Evolutionary conservation across 177 flowering plant species (phyloP).

Genomic region (Vitis hybrid): DNA sequence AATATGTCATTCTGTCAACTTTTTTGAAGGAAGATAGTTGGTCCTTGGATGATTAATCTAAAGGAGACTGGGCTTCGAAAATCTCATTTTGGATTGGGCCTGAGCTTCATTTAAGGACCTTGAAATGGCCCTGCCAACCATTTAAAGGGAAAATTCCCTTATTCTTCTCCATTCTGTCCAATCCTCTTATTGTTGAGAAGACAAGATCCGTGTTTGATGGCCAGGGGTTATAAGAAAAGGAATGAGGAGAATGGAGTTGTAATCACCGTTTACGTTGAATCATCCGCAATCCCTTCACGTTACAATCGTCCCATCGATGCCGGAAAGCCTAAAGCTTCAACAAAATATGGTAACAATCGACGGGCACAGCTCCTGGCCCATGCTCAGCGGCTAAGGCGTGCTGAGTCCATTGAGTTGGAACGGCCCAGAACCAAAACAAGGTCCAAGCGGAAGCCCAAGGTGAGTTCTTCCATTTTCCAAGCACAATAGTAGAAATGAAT

Average conservation of each 20-base stretch:
- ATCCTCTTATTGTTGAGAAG: no score
- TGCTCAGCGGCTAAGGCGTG: conserved; percentile 26
- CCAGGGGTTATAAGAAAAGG: background rate
- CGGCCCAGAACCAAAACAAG: conserved; percentile 1
- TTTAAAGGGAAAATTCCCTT: no score
- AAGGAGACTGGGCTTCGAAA: no score
- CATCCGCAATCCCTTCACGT: background rate
- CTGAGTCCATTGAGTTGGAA: background rate
- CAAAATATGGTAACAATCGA: conserved; percentile 29
- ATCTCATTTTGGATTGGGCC: no score
- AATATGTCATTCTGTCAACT: no score
- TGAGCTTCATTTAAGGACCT: no score
- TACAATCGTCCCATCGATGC: background rate
- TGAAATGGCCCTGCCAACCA: no score
- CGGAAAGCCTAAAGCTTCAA: background rate
- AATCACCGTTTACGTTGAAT: conserved; percentile 38
- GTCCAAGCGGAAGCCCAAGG: conserved; percentile 14
- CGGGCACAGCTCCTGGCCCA: conserved; percentile 44
- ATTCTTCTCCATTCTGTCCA: no score
- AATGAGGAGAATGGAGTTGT: conserved; percentile 24
- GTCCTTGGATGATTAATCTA: no score
- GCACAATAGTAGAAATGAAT: background rate
- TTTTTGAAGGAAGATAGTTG: no score
- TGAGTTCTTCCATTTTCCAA: background rate
- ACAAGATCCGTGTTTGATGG: no score